Evolutionary conservation across 2,329 filamentous ascomycete species (phyloP).

Genomic region (Raffaelea albimanens): DNA sequence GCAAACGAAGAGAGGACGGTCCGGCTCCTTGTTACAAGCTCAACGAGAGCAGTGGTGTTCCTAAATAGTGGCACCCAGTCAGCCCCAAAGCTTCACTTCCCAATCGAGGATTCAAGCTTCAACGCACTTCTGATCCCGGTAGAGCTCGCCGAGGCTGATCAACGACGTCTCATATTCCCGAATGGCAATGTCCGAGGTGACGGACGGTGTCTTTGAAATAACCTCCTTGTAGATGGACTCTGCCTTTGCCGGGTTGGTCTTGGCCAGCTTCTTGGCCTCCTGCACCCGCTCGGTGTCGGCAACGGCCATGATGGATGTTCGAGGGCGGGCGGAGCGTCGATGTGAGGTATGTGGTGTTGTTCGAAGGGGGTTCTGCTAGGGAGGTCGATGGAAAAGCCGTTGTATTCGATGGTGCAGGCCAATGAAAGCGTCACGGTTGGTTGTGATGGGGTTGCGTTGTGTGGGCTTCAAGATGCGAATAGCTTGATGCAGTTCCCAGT

Average conservation of each 20-base stretch:
- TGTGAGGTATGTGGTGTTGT: not conserved
- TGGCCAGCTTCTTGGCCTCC: slow-evolving; percentile 78
- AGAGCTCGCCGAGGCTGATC: slow-evolving; percentile 82
- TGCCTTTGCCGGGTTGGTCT: slow-evolving; percentile 73
- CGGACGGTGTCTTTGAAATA: slow-evolving; percentile 72
- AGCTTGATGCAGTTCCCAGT: not conserved
- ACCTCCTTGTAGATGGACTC: slow-evolving; percentile 85
- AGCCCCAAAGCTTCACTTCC: not conserved
- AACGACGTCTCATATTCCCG: slow-evolving; percentile 87
- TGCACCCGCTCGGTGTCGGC: slow-evolving; percentile 60
- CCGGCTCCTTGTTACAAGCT: slow-evolving; percentile 82
- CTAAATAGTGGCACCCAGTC: slow-evolving; percentile 30
- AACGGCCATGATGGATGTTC: slow-evolving; percentile 36
- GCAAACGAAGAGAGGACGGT: slow-evolving; percentile 91
- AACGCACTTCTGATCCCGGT: slow-evolving; percentile 77
- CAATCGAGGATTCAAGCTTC: not conserved
- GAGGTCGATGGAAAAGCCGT: not conserved
- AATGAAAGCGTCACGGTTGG: not conserved
- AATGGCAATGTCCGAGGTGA: slow-evolving; percentile 73
- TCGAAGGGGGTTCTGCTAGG: not conserved
- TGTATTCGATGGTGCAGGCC: not conserved
- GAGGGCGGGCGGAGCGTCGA: not conserved
- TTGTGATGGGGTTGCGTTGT: not conserved
- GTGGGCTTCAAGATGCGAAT: not conserved
- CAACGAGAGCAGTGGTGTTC: slow-evolving; percentile 75